These are phyloP conservation scores for Peronospora belbahrii DNA, from an alignment of 352 stramenopile species.

Conservation along the genomic window DNA sequence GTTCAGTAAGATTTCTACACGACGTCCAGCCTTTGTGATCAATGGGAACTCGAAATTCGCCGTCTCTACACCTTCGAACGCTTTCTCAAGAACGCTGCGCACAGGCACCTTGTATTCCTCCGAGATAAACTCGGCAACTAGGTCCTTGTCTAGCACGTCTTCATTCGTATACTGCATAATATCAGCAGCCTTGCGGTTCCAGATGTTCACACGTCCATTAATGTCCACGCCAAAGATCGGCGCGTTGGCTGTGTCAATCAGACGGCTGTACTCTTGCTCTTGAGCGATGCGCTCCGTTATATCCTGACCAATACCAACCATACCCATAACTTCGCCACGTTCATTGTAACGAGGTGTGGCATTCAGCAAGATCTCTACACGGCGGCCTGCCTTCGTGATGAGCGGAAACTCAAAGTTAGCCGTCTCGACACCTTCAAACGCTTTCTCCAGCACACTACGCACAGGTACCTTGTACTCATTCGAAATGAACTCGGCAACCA, in stretches of 20 bases:
- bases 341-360: constrained; percentile 58
- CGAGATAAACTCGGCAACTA: constrained; percentile 49
- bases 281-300: too few species aligned
- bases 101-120: constrained; percentile 40
- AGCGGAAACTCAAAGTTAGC: constrained; percentile 11
- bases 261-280: not conserved
- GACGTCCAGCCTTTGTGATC: too few species aligned
- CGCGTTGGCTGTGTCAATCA: constrained; percentile 66
- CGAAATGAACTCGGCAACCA: constrained; percentile 21
- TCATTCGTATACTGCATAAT: constrained; percentile 45
- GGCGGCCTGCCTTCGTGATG: constrained; percentile 14
- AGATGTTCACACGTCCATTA: constrained; percentile 35
- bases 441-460: constrained; percentile 26
- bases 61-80: constrained; percentile 35
- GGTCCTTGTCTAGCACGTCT: constrained; percentile 20
- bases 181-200: constrained; percentile 47
- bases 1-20: too few species aligned
- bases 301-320: too few species aligned
- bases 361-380: constrained; percentile 66
- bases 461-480: constrained; percentile 36
- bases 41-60: constrained; percentile 6
- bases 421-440: constrained; percentile 36
- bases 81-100: constrained; percentile 27
- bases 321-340: constrained; percentile 28
- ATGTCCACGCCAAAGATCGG: constrained; percentile 69